Conservation (phyloP, 495 filamentous ascomycete genomes). For the Lasiosphaeria ovina region DNA sequence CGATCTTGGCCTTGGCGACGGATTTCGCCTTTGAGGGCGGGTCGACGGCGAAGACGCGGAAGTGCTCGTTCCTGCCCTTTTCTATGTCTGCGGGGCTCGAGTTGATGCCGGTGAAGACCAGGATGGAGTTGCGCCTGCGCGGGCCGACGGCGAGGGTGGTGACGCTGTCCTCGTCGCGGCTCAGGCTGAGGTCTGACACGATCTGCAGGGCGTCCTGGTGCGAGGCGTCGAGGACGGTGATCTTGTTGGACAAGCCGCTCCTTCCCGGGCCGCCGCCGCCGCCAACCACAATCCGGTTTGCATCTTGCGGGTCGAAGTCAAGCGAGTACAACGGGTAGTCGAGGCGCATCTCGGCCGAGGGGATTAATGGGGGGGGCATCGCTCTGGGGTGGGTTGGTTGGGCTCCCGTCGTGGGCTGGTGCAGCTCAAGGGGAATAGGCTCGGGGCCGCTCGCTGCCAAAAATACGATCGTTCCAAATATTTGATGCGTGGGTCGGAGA, state of each 20-base stretch:
- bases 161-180: slow-evolving; percentile 87
- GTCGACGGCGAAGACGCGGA: slow-evolving; percentile 72
- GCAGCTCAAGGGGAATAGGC: background rate
- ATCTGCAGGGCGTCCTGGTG: slow-evolving; percentile 57
- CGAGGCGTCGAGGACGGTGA: slow-evolving; percentile 71
- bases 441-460: too few relatives aligned
- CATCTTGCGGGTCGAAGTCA: slow-evolving; percentile 82
- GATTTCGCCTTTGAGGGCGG: slow-evolving; percentile 38
- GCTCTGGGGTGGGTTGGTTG: background rate
- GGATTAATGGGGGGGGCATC: slow-evolving; percentile 30
- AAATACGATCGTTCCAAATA: too few relatives aligned
- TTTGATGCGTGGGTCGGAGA: too few relatives aligned
- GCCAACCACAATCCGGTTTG: slow-evolving; percentile 73
- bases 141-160: slow-evolving; percentile 71
- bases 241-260: slow-evolving; percentile 87
- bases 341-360: slow-evolving; percentile 40
- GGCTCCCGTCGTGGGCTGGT: slow-evolving; percentile 4
- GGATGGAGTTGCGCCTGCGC: slow-evolving; percentile 52
- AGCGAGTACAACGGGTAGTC: slow-evolving; percentile 86
- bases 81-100: slow-evolving; percentile 67
- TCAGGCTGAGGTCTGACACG: slow-evolving; percentile 74
- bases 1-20: slow-evolving; percentile 44
- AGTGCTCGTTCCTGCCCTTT: slow-evolving; percentile 81
- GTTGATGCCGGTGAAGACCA: slow-evolving; percentile 83
- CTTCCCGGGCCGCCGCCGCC: slow-evolving; percentile 85